Conservation (phyloP, 331 rosid species). For the Cydonia oblonga region DNA sequence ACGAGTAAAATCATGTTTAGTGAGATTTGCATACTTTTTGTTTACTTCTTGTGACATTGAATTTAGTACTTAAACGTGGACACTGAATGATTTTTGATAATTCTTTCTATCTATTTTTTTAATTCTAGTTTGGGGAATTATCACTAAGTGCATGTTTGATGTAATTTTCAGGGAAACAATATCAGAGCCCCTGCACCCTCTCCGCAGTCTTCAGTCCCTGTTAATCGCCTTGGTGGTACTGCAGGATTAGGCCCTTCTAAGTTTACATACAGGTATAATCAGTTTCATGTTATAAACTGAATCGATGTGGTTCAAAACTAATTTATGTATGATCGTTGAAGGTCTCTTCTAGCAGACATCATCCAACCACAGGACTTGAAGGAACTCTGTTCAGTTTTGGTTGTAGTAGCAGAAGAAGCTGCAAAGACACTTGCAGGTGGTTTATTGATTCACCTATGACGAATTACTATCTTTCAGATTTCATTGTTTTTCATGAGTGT, state of each 20-base stretch:
- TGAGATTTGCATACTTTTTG: neutral
- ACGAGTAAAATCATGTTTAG: neutral
- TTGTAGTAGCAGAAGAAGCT: conserved; percentile 66
- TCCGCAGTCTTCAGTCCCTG: conserved; percentile 37
- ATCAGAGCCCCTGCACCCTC: conserved; percentile 45
- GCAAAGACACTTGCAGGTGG: conserved; percentile 70
- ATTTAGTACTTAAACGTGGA: neutral
- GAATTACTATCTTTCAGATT: neutral
- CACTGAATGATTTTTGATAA: neutral
- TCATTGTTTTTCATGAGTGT: neutral
- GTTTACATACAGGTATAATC: conserved; percentile 61
- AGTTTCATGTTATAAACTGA: neutral
- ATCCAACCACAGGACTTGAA: conserved; percentile 83
- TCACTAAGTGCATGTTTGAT: conserved; percentile 10
- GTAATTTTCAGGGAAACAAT: conserved; percentile 51
- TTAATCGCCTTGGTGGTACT: conserved; percentile 41
- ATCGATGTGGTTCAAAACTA: conserved; percentile 21
- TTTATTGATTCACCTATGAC: neutral
- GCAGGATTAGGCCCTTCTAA: conserved; percentile 69
- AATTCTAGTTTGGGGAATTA: neutral
- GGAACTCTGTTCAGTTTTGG: conserved; percentile 88
- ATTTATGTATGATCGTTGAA: conserved; percentile 32
- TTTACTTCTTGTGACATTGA: neutral
- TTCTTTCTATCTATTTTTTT: neutral
- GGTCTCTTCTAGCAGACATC: conserved; percentile 91